Percentiles rank a stretch among this genome's conserved stretches.
Conservation (phyloP, 495 filamentous ascomycete species). For the Penicillium coprophilum region DNA sequence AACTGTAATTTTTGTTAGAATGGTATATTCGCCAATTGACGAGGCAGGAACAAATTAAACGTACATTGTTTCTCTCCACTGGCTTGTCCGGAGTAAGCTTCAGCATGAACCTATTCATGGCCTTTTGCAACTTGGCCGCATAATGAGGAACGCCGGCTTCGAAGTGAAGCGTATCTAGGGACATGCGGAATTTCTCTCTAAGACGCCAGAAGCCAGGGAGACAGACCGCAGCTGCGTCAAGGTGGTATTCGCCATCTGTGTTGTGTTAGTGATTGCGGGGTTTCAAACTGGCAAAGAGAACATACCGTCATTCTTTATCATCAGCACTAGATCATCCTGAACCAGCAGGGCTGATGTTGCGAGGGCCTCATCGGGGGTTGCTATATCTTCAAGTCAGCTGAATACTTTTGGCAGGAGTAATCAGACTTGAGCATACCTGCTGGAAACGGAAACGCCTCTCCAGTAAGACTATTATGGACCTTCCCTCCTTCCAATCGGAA, state of each 20-base stretch:
- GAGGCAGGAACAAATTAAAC: background rate
- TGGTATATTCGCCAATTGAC: background rate
- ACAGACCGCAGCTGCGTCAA: constrained; percentile 68
- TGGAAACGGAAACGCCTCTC: constrained; percentile 61
- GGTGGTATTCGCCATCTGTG: constrained; percentile 66
- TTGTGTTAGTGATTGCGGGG: background rate
- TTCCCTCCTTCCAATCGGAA: constrained; percentile 56
- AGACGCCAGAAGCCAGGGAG: constrained; percentile 76
- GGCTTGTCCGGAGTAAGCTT: constrained; percentile 56
- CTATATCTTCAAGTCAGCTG: background rate
- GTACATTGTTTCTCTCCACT: constrained; percentile 51
- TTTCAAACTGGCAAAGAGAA: background rate
- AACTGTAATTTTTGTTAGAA: constrained; percentile 32
- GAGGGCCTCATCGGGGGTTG: constrained; percentile 55
- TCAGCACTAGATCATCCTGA: constrained; percentile 75
- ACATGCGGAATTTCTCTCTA: constrained; percentile 73
- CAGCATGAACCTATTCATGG: constrained; percentile 67
- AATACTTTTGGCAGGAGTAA: background rate
- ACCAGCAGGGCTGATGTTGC: constrained; percentile 61
- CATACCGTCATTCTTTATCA: constrained; percentile 61
- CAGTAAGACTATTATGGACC: constrained; percentile 63
- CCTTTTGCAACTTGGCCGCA: constrained; percentile 66
- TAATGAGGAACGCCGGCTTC: constrained; percentile 72
- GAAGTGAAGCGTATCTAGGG: constrained; percentile 68
- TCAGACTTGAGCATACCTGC: constrained; percentile 49